Base-by-base conservation (phyloP, 768 basidiomycete species). In the Trametes meyenii region DNA sequence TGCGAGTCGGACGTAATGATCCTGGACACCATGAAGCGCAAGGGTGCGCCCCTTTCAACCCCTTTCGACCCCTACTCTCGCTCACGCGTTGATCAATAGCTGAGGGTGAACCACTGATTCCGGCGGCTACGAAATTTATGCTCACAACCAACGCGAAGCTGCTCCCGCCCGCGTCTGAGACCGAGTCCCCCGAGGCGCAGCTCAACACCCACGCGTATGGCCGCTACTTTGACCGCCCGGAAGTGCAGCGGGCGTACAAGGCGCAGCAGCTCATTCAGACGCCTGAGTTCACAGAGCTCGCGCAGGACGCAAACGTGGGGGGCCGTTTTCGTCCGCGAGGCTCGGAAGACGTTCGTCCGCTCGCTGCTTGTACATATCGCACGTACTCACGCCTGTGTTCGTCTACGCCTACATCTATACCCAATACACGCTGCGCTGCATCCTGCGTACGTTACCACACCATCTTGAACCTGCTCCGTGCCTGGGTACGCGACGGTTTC, bases 1-100 rank as follows among this genome's bases (percentile, higher is more conserved):
- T 86, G 87, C 71, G 90, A 92, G 71, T 80, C 87, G 17, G 94
- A 96, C 77, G 67, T 85, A 56, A 87, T 92, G 85, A 90, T 96
- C 72, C 74, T 94, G 64, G 92, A 94, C 67, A 89, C 87, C 64
- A 82, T 89, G 68, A 85, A 85, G 75, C 84, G 85, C 74, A 87
- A 85, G 79, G 77, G 94, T 94, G 72, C 70, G 87, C 82, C 39
- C 53, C 17, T 29, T 42, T 54, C 17, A 42, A 14, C 50, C n/a
- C 48, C 57, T 43, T 16, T 19, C 33, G 35, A 49, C 35, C 33
- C 26, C 35, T 39, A 12, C 12, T 24, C 55, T 17, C 13, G 36
- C 53, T 58, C 13, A 61, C 58, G 58, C 56, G 53, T 55, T 39
- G 52, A 61, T 50, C 26, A 23, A 26, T 69, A 93, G 90, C 81